phyloP scores from a whole-genome alignment of 305 asterid genomes.

The Rubia occidens region DNA sequence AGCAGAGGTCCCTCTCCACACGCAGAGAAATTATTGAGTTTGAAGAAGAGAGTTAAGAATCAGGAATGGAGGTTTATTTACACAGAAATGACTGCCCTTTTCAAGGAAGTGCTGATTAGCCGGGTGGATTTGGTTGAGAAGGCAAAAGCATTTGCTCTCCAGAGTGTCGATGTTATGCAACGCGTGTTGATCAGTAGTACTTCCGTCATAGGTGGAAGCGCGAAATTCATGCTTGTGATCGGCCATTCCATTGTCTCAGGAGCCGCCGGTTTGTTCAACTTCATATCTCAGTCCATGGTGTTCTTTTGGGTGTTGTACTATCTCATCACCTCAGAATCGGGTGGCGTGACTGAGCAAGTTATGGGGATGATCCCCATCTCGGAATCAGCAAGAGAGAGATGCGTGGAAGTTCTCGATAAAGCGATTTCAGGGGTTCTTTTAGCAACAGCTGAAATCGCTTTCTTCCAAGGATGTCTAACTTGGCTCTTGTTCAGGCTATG shows the following conservation, averaged over 20 bases:
- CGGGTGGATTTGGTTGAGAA: constrained; percentile 71
- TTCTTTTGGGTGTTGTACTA: constrained; percentile 84
- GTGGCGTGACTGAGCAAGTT: constrained; percentile 89
- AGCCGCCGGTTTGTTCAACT: constrained; percentile 74
- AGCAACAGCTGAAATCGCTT: constrained; percentile 83
- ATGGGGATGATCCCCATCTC: constrained; percentile 84
- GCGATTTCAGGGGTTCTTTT: constrained; percentile 79
- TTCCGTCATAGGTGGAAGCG: constrained; percentile 70
- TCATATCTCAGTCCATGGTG: constrained; percentile 73
- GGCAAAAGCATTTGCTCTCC: constrained; percentile 80
- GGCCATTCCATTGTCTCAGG: constrained; percentile 76
- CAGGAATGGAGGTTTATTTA: constrained; percentile 77
- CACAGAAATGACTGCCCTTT: constrained; percentile 49
- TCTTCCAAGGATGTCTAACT: constrained; percentile 84
- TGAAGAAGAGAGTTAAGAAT: constrained; percentile 48
- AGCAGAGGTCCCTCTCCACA: constrained; percentile 50
- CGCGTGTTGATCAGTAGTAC: constrained; percentile 53
- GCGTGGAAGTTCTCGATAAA: constrained; percentile 85
- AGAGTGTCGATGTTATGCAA: constrained; percentile 74
- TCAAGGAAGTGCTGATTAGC: constrained; percentile 58
- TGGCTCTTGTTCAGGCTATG: constrained; percentile 79
- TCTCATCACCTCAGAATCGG: constrained; percentile 82
- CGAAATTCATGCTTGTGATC: constrained; percentile 50
- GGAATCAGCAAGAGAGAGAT: constrained; percentile 49
- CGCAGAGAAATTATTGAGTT: constrained; percentile 55